These are phyloP conservation scores for Tetrapyrgos nigripes DNA, from an alignment of 1,284 basidiomycete genomes.

Conservation along the genomic window DNA sequence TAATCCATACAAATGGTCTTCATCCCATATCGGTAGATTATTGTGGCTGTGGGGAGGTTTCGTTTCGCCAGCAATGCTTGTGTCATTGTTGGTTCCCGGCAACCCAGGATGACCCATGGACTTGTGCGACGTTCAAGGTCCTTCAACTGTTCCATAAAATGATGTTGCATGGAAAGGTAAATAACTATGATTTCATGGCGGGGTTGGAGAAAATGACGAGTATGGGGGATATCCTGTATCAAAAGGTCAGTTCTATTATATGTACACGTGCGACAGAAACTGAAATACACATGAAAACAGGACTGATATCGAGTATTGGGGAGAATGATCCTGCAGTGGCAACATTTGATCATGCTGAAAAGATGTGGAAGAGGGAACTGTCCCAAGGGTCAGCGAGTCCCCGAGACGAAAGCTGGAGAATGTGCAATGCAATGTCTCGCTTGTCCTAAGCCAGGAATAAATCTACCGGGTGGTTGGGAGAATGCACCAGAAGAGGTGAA, in stretches of 20 bases:
- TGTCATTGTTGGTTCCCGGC: constrained; percentile 22
- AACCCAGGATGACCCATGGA: constrained; percentile 19
- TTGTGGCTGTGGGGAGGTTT: not conserved
- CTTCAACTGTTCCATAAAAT: constrained; percentile 24
- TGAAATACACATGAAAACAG: not conserved
- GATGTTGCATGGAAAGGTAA: constrained; percentile 24
- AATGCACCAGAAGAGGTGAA: constrained; percentile 22
- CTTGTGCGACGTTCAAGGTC: constrained; percentile 22
- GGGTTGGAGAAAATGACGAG: constrained; percentile 22
- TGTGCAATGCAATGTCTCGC: constrained; percentile 12
- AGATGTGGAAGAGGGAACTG: constrained; percentile 10
- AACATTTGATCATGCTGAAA: constrained; percentile 12
- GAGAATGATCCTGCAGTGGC: constrained; percentile 1
- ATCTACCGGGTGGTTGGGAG: constrained; percentile 14
- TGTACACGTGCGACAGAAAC: not conserved
- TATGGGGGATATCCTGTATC: constrained; percentile 11
- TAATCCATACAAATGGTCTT: constrained; percentile 9
- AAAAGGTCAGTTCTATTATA: not conserved
- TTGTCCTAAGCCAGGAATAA: constrained; percentile 13
- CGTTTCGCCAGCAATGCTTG: constrained; percentile 17
- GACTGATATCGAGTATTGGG: constrained; percentile 5
- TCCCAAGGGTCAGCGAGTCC: not conserved
- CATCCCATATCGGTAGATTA: not conserved
- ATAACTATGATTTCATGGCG: constrained; percentile 23
- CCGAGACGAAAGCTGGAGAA: constrained; percentile 1